Evolutionary conservation across 208 protist genomes (phyloP).

Genomic region (Strigomonas culicis): DNA sequence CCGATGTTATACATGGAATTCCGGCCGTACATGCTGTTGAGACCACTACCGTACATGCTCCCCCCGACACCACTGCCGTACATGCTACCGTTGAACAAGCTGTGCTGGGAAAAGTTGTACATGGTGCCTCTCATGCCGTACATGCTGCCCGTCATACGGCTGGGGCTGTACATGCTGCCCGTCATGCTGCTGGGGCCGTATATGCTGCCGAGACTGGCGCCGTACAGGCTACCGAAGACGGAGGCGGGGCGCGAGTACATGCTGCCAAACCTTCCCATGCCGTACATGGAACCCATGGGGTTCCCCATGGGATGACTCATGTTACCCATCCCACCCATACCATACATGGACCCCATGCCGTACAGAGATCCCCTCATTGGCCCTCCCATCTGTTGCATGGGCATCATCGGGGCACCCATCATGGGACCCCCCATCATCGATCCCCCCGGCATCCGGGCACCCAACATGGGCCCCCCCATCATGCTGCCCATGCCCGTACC

Average conservation of each 20-base stretch:
- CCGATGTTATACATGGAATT: not conserved
- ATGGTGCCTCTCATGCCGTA: slow-evolving; percentile 14
- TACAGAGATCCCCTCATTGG: slow-evolving; percentile 33
- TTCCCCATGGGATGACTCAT: too few species aligned
- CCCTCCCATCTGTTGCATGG: not conserved
- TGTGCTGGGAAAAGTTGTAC: slow-evolving; percentile 7
- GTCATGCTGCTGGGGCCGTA: slow-evolving; percentile 10
- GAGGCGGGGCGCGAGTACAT: slow-evolving; percentile 13
- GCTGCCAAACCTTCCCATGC: slow-evolving; percentile 16
- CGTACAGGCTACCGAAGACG: slow-evolving; percentile 19
- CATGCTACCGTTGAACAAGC: slow-evolving; percentile 21
- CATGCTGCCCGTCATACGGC: slow-evolving; percentile 17
- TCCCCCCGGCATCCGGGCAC: not conserved
- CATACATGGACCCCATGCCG: slow-evolving; percentile 21
- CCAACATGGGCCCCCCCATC: slow-evolving; percentile 4
- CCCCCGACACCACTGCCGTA: slow-evolving; percentile 13
- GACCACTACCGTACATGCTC: not conserved
- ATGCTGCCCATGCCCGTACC: slow-evolving; percentile 7
- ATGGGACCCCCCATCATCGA: slow-evolving; percentile 19
- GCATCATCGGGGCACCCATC: slow-evolving; percentile 1
- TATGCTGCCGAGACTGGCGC: slow-evolving; percentile 21
- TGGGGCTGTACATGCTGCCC: slow-evolving; percentile 20
- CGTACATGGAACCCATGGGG: slow-evolving; percentile 31
- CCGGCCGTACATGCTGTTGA: not conserved
- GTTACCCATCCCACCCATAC: slow-evolving; percentile 17